Base-by-base conservation (phyloP, 148 eudicot genomes). In the Chenopodium berlandieri region DNA sequence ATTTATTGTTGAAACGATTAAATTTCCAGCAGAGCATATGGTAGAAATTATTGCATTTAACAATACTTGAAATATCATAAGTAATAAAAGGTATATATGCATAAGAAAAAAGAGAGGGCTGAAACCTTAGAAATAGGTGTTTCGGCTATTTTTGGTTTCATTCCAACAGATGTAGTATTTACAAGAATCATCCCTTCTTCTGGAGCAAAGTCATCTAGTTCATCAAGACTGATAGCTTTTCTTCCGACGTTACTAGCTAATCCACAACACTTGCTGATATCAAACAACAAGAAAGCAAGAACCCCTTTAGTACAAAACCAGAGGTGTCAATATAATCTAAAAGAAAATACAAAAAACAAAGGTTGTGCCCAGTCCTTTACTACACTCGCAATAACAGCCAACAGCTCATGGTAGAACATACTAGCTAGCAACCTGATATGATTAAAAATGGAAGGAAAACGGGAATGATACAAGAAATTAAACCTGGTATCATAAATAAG, bases 131-230 rank as follows among this genome's bases (percentile, higher is more conserved):
- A 77, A 78, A 94, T 78, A 44, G 97, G 98, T 12, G 97, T 86
- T 69, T 87, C 90, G n/a, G 90, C 86, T 68, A 88, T 71, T n/a
- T 81, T 89, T 47, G 98, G 98, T 76, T 91, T 91, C 98, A 94
- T 94, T 62, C 98, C 98, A 52, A 94, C 89, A 37, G 98, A 89
- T 62, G 98, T 94, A 17, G 98, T 86, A 84, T 94, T 94, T 70
- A 93, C 98, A 71, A 94, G 93, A 77, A 94, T 90, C 98, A 94
- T 94, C 47, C 89, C 92, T 66, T 84, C 87, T 79, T 92, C 94
- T 22, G 94, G 98, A 69, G 86, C 88, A 86, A 91, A 94, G 60
- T 80, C 81, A 44, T 80, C 76, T 78, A 94, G 79, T 71, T 89
- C 97, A 73, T 83, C 83, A 54, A 94, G 92, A 79, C 91, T 78